A percentile compares a stretch with the other conserved stretches of the same genome.
These are phyloP conservation scores for Panicum miliaceum DNA, from an alignment of 176 grass and related monocot genomes.

Conservation along the genomic window DNA sequence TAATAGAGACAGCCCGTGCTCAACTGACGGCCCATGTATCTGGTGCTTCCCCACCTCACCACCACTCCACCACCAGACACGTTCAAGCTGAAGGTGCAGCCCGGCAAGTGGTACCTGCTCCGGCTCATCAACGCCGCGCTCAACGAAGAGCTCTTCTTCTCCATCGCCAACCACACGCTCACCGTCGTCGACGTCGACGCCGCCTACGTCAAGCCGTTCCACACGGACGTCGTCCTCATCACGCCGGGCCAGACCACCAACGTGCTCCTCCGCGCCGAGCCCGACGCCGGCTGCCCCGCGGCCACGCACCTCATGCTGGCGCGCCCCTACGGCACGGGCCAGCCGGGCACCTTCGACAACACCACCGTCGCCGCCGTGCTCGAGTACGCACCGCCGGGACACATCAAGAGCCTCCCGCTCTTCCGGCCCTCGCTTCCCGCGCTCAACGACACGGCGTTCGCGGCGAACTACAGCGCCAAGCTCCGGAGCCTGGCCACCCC, in stretches of 20 bases:
- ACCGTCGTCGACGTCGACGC: slow-evolving; percentile 69
- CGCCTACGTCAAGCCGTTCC: slow-evolving; percentile 65
- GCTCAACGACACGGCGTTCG: slow-evolving; percentile 70
- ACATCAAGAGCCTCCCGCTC: slow-evolving; percentile 52
- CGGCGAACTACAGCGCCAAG: slow-evolving; percentile 48
- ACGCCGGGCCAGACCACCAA: slow-evolving; percentile 80
- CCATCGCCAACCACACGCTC: slow-evolving; percentile 66
- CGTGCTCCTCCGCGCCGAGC: slow-evolving; percentile 65
- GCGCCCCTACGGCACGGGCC: slow-evolving; percentile 58
- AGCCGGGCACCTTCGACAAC: slow-evolving; percentile 71
- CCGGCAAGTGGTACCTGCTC: slow-evolving; percentile 61
- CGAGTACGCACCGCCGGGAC: slow-evolving; percentile 49
- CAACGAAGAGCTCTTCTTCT: slow-evolving; percentile 74
- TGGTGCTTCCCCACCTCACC: not conserved
- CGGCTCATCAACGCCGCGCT: slow-evolving; percentile 75
- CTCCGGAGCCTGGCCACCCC: slow-evolving; percentile 57
- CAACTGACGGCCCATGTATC: not conserved
- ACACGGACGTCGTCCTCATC: slow-evolving; percentile 59
- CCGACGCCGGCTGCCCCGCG: slow-evolving; percentile 16
- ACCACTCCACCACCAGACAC: slow-evolving; percentile 38
- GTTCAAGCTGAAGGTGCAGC: slow-evolving; percentile 64
- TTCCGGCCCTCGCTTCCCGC: slow-evolving; percentile 47
- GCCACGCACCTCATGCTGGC: slow-evolving; percentile 68
- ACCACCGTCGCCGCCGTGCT: slow-evolving; percentile 65
- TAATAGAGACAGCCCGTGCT: not conserved